Conservation (phyloP, 768 basidiomycete species). For the Suillus alpinus region DNA sequence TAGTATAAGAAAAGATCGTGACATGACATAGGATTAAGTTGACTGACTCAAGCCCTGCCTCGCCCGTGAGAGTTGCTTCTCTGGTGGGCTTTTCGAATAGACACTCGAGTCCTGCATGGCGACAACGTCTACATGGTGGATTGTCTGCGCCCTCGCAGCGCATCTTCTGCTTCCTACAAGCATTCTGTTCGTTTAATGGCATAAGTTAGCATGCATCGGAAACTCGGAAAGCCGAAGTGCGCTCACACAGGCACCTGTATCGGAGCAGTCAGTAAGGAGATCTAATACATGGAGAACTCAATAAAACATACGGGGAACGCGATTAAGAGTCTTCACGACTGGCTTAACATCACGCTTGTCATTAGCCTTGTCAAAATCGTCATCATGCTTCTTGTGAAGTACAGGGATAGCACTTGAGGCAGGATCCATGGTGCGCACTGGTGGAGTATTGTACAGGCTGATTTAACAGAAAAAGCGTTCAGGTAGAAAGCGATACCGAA, state of each 20-base stretch:
- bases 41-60: constrained; percentile 85
- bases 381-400: constrained; percentile 59
- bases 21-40: constrained; percentile 1
- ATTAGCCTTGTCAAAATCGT: constrained; percentile 33
- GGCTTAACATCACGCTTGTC: constrained; percentile 71
- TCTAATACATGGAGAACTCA: constrained; percentile 13
- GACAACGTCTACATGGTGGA: constrained; percentile 93
- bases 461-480: constrained; percentile 15
- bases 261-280: not conserved
- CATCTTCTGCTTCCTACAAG: constrained; percentile 97
- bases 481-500: constrained; percentile 18
- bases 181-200: constrained; percentile 57
- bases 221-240: constrained; percentile 8
- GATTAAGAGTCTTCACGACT: constrained; percentile 74
- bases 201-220: constrained; percentile 17
- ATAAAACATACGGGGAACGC: constrained; percentile 74
- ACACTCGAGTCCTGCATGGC: constrained; percentile 86
- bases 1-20: constrained; percentile 16
- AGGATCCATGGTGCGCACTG: constrained; percentile 18
- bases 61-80: constrained; percentile 83
- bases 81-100: constrained; percentile 92
- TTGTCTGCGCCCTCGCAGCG: constrained; percentile 95
- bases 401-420: constrained; percentile 3
- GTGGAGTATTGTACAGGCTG: constrained; percentile 1
- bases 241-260: constrained; percentile 77